These are phyloP conservation scores for Lasiosphaeris hirsuta DNA, from an alignment of 495 filamentous ascomycete genomes.

Conservation along the genomic window DNA sequence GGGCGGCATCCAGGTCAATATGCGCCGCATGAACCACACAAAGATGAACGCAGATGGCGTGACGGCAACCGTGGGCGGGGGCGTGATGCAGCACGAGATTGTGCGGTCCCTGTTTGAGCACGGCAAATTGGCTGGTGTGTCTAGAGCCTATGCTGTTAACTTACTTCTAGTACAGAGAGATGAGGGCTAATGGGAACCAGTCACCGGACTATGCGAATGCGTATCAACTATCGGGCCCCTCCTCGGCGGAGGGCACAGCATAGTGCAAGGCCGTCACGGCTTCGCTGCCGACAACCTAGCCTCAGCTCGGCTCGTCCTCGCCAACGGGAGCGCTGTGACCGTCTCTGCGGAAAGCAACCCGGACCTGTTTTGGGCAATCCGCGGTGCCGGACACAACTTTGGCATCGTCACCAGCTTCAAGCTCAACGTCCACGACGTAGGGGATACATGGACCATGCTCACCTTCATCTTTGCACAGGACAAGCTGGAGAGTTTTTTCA, in stretches of 20 bases:
- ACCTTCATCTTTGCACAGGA: constrained; percentile 42
- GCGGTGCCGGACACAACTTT: constrained; percentile 56
- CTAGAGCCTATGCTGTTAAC: neutral
- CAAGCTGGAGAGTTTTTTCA: constrained; percentile 29
- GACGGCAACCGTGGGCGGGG: constrained; percentile 11
- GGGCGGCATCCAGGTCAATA: constrained; percentile 14
- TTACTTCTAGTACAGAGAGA: neutral
- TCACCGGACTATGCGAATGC: constrained; percentile 49
- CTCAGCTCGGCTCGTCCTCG: constrained; percentile 45
- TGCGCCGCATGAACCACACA: neutral
- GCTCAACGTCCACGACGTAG: constrained; percentile 3
- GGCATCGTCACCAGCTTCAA: constrained; percentile 41
- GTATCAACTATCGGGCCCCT: constrained; percentile 44
- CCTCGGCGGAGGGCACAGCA: constrained; percentile 55
- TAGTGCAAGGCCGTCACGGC: constrained; percentile 48
- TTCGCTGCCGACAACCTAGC: constrained; percentile 49
- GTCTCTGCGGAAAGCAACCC: constrained; percentile 31
- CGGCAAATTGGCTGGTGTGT: neutral
- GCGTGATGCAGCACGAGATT: constrained; percentile 12
- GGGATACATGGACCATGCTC: constrained; percentile 1
- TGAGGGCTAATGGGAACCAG: neutral
- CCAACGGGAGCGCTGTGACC: constrained; percentile 38
- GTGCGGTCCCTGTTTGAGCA: neutral
- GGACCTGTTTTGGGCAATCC: constrained; percentile 50
- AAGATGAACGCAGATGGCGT: neutral